Evolutionary conservation across 2,329 filamentous ascomycete species (phyloP).

Genomic region (Xylaria sp.): DNA sequence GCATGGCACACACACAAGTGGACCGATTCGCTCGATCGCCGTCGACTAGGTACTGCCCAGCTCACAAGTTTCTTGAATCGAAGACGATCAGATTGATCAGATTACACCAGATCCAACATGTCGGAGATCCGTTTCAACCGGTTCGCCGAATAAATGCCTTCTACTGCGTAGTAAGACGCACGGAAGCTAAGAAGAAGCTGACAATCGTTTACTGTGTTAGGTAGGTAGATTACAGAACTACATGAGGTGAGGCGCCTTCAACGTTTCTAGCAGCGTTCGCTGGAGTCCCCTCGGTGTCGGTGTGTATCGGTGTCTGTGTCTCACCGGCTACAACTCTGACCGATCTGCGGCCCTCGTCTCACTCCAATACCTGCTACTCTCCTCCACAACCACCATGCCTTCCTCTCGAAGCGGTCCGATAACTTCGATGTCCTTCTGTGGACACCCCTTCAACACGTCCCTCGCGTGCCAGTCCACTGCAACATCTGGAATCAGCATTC

Average conservation of each 20-base stretch:
- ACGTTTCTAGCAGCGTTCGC: not conserved
- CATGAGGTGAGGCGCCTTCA: not conserved
- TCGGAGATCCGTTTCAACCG: not conserved
- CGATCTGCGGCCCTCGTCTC: conserved; percentile 29
- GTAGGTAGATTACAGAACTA: not conserved
- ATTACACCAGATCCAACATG: not conserved
- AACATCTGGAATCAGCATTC: conserved; percentile 11
- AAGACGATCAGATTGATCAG: not conserved
- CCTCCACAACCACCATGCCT: conserved; percentile 47
- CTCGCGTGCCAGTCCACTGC: conserved; percentile 50
- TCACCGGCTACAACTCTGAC: not conserved
- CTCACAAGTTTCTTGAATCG: not conserved
- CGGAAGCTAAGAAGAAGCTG: not conserved
- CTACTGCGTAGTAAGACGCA: not conserved
- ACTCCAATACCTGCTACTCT: conserved; percentile 50
- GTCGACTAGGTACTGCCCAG: not conserved
- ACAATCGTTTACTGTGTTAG: not conserved
- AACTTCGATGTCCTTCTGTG: conserved; percentile 52
- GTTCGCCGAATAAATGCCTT: not conserved
- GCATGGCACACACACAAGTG: not conserved
- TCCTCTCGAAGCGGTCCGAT: conserved; percentile 50
- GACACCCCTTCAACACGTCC: conserved; percentile 47
- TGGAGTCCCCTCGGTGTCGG: too few species aligned
- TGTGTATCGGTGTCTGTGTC: not conserved
- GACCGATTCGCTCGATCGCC: not conserved